Base-by-base conservation (phyloP, 2,329 filamentous ascomycete species). In the Simplicillium sp. region DNA sequence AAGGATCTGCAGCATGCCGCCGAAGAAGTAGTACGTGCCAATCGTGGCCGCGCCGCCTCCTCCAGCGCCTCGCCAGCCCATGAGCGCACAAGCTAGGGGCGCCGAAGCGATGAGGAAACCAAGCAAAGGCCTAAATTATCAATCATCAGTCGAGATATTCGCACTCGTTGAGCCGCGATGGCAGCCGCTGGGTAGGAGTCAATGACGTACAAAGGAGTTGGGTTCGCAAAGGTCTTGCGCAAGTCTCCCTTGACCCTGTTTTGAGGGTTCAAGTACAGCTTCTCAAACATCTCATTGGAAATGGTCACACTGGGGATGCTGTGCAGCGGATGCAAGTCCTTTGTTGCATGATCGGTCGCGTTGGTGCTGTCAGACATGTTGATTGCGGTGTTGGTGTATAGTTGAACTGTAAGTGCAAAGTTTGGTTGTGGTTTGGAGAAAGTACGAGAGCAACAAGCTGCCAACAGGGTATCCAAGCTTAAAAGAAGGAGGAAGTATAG, bases 241-340 rank as follows among this genome's bases (percentile, higher is more conserved):
- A 75, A 49, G 11, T 73, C 64, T 12, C 70, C 70, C 36, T 67
- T 67, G 11, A 70, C 67, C 0, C 56, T 51, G 40, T 65, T 68
- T 44, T 68, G 62, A 2, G 71, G 71, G 2, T 62, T 67, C 11
- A 77, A 58, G 49, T 75, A 77, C 7, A 77, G 57, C 57, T 77
- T 77, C 55, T 77, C 73, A 43, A 77, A 77, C 1, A 72, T 57
- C 50, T 76, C 73, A 2, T 71, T 64, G 0, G 71, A 67, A 41
- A 78, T 71, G 11, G 35, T 63, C 59, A 16, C 42, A 63, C 64
- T 67, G n/a, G 34, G 25, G 18, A 42, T 32, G 37, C 28, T 42
- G 16, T 20, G 34, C 11, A 36, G 31, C 31, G 31, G 31, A 13
- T 7, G 4, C 12, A 33, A 15, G 31, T 15, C 31, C 12, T 33